Evolutionary conservation across 495 filamentous ascomycete species (phyloP), one percentile per base, ranked within the genome.

Genomic region (Lasiosphaeria hispida): DNA sequence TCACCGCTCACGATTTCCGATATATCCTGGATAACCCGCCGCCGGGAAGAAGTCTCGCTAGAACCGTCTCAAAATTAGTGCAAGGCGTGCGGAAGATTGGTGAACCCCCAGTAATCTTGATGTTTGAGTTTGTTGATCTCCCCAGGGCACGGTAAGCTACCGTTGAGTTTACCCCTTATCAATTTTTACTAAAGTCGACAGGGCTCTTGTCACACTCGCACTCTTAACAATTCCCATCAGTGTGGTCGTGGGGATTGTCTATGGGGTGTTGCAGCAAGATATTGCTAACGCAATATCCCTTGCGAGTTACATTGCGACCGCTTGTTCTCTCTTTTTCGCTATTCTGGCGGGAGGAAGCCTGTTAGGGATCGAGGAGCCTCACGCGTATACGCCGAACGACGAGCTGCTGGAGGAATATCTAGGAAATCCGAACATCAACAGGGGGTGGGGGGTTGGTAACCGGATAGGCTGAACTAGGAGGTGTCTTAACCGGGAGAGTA

Each of bases 381-480:
- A 52, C 30, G 34, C 39, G 11, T 52, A 52, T 34, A 52, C 48
- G 7, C 17, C 48, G 11, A 52, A 10, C n/a, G 48, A 52, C 14
- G 48, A 52, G 11, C 30, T 52, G 48, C 23, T 52, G 34, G 48
- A 52, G 34, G 48, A 52, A n/a, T 34, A 34, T 52, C n/a, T 52
- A 30, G 23, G 23, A 5, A 30, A 30, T 30, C 23, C 23, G 23
- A 30, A 30, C 23, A 30, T 30, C 2, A 30, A 30, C 23, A 30
- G 23, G 23, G 23, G 23, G 23, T 30, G 23, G 23, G 23, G 23
- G 23, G 23, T 2, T 30, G 5, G 5, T 2, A 2, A 30, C 23
- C 23, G 23, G 23, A 30, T 30, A 30, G 23, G 5, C 23, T 30
- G 23, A 30, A 30, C 23, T 30, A 30, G 23, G 5, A 30, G 23